Percentiles rank a stretch among this genome's conserved stretches.
Conservation (phyloP, 2,329 filamentous ascomycete species). For the Neurospora crassa region DNA sequence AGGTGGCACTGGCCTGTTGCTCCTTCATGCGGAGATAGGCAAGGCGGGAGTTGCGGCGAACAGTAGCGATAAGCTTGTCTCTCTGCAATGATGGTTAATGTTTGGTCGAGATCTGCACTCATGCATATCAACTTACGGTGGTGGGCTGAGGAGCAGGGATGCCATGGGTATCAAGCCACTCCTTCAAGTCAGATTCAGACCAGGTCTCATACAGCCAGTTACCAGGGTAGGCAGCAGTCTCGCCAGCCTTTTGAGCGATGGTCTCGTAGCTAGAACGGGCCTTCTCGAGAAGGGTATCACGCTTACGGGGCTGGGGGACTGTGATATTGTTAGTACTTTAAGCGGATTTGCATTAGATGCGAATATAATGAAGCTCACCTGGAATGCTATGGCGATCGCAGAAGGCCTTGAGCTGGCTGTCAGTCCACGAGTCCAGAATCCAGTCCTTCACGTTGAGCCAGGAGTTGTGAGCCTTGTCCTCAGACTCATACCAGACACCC, state of each 20-base stretch:
- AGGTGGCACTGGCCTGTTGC: conserved; percentile 48
- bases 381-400: conserved; percentile 82
- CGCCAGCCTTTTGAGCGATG: conserved; percentile 61
- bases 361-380: conserved; percentile 27
- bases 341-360: background rate
- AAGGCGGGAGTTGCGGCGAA: conserved; percentile 83
- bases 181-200: conserved; percentile 85
- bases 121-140: conserved; percentile 29
- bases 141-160: conserved; percentile 77
- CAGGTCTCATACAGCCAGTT: conserved; percentile 90
- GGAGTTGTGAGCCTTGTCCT: conserved; percentile 64
- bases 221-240: conserved; percentile 79
- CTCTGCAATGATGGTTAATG: conserved; percentile 35
- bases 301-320: conserved; percentile 77
- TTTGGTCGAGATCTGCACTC: background rate
- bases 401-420: conserved; percentile 89
- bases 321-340: background rate
- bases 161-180: conserved; percentile 84
- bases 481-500: conserved; percentile 66
- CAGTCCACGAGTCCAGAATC: conserved; percentile 92
- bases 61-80: conserved; percentile 78
- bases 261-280: conserved; percentile 74
- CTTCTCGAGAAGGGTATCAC: conserved; percentile 70
- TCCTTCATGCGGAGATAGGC: conserved; percentile 61
- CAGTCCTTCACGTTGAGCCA: conserved; percentile 72